Base-by-base conservation (phyloP, 2,329 filamentous ascomycete genomes). In the Shiraia sp. region DNA sequence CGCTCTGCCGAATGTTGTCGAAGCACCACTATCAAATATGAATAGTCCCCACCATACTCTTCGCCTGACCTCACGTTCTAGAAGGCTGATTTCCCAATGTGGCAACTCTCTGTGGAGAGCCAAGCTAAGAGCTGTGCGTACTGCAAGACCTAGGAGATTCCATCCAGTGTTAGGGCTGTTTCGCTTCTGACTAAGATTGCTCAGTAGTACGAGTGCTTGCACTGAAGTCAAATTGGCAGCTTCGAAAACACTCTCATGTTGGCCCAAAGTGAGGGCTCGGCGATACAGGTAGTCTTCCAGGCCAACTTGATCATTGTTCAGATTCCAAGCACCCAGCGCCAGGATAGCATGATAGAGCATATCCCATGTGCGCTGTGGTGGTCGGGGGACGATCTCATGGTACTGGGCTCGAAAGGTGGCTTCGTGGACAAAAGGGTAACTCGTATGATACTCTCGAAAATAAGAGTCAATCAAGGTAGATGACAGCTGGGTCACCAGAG, bases 1-100 rank as follows among this genome's bases (percentile, higher is more conserved):
- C 2, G 55, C 51, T 29, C 57, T 47, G 6, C 55, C 57, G 13
- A 60, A 59, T 7, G 57, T 60, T 1, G 53, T 60, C 14, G 57
- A 60, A 10, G 57, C 57, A 15, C 57, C 57, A 27, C 57, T 60
- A 19, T 60, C 57, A 32, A 60, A 60, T 7, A 60, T 57, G 19
- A 57, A 60, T 12, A 60, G 14, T 4, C 55, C 55, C 57, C 57
- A 60, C 53, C 55, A 60, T 8, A 55, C 51, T 41, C 57, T 43
- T 12, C 57, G 53, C 33, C 57, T 45, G 7, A 51, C 51, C 33
- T 60, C 57, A 14, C 57, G 55, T 31, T 60, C 57, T 22, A 59
- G 48, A 9, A 59, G 47, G 22, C 53, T 57, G 15, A 60, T 57
- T 9, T 57, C 57, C 57, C 57, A 60, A 40, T 60, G 57, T 6